Base-by-base conservation (phyloP, 2,329 filamentous ascomycete genomes). In the Monosporascus sp. region DNA sequence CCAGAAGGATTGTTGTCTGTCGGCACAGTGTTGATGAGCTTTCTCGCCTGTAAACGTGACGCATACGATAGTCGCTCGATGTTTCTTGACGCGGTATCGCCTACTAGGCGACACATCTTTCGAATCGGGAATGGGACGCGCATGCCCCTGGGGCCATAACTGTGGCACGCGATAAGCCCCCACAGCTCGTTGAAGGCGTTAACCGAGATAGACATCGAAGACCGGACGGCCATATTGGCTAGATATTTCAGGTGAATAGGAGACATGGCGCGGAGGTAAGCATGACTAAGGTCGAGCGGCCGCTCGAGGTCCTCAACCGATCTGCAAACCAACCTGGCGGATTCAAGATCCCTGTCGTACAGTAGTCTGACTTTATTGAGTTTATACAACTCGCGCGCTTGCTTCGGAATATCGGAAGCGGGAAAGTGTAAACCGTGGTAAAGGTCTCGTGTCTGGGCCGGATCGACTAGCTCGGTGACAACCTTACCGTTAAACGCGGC, bases 181-280 rank as follows among this genome's bases (percentile, higher is more conserved):
- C 91, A 96, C 0, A 96, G 73, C 61, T 95, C 88, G 60, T 82
- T 79, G 62, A 95, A 94, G 0, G 89, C 89, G 58, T 91, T 94
- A 64, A 96, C 89, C 1, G 91, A 95, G 56, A 96, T 91, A 0
- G 91, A 96, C 91, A 96, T 96, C 58, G 90, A 96, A 0, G 90
- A 90, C n/a, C 91, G 84, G 0, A 96, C 91, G 7, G 86, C 87
- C 91, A 96, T 96, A 65, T 96, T 91, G 6, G 75, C 80, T 3
- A 96, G 76, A 62, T 96, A 96, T 65, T 95, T 95, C 51, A 96
- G 70, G 65, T 94, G 90, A 43, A 96, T 92, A 0, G 91, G 91
- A 1, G 90, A 95, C 83, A 96, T 96, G 57, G 92, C 91, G 51
- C 91, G 84, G 2, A 96, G 79, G 65, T 95, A 94, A 0, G 87